Base-by-base conservation (phyloP, 257 asterid species). In the Capsicum baccatum region DNA sequence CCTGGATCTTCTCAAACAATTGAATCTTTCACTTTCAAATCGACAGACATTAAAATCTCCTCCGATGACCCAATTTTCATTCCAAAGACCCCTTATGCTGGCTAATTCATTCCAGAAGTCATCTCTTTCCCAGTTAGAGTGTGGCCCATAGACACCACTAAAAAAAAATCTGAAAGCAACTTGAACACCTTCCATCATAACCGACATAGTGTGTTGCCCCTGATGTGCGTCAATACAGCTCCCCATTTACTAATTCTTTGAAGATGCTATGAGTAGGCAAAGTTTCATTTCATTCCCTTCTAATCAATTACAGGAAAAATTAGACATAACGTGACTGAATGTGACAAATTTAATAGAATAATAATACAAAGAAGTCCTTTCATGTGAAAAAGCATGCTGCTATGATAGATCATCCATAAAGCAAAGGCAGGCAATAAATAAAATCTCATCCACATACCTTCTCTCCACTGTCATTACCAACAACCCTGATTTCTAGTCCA, bases 381-480 rank as follows among this genome's bases (percentile, higher is more conserved):
- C 81, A 76, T 14, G 64, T 76, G 54, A 50, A 52, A 52, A 54
- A 76, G 44, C 8, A 52, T 14, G 13, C 48, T 8, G 4, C 47
- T 69, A 50, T 50, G 79, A 83, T 55, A 42, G 52, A 69, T 33
- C 57, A 81, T 68, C 44, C 76, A 80, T 52, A 90, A 84, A 80
- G 62, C 39, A 52, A 68, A n/a, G 26, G 9, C 3, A 62, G 26
- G 26, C 26, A 50, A 13, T 8, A 48, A 13, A 81, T 13, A 60
- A 78, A 21, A 54, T 33, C 54, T 58, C 4, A 62, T 52, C 55
- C 7, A 21, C 88, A 83, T 91, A 94, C 99, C 99, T 97, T 97
- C 89, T 97, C 99, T 84, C 99, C 99, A 90, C 99, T 97, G 86
- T 97, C 99, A 88, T 97, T 97, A 39, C 99, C 99, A 13, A 97